Conservation (phyloP, 1,284 basidiomycete genomes). For the Tausonia pullulans region DNA sequence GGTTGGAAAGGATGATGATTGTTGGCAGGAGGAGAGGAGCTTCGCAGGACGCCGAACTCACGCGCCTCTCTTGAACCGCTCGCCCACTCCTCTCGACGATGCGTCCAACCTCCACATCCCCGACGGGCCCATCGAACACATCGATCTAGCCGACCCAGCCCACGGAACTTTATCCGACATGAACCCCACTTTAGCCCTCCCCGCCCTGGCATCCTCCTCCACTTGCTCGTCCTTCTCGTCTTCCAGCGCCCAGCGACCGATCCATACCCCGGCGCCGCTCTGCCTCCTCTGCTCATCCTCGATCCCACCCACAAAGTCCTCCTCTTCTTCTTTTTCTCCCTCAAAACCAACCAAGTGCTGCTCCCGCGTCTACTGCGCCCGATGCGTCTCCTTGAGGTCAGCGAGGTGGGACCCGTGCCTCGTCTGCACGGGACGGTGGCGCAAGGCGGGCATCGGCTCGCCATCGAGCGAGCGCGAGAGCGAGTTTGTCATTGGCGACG, state of each 20-base stretch:
- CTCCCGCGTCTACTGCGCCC: not conserved
- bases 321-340: not conserved
- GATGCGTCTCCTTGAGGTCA: not conserved
- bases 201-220: not conserved
- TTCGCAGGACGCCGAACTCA: too few species aligned
- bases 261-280: constrained; percentile 4
- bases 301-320: not conserved
- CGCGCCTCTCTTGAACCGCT: too few species aligned
- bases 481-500: constrained; percentile 30
- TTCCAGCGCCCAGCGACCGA: not conserved
- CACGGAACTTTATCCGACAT: too few species aligned
- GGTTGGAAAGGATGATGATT: too few species aligned
- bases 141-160: too few species aligned
- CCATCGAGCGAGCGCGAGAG: not conserved
- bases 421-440: not conserved
- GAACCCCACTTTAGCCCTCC: not conserved
- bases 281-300: constrained; percentile 13
- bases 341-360: constrained; percentile 5
- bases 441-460: not conserved
- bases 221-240: not conserved
- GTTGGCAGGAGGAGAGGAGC: too few species aligned
- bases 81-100: too few species aligned
- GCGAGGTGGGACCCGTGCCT: constrained; percentile 14
- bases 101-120: too few species aligned
- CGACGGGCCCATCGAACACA: too few species aligned